A percentile compares a stretch with the other conserved stretches of the same genome.
Evolutionary conservation across 2,329 filamentous ascomycete species (phyloP).

Genomic region (Ophiocordyceps unilateralis): DNA sequence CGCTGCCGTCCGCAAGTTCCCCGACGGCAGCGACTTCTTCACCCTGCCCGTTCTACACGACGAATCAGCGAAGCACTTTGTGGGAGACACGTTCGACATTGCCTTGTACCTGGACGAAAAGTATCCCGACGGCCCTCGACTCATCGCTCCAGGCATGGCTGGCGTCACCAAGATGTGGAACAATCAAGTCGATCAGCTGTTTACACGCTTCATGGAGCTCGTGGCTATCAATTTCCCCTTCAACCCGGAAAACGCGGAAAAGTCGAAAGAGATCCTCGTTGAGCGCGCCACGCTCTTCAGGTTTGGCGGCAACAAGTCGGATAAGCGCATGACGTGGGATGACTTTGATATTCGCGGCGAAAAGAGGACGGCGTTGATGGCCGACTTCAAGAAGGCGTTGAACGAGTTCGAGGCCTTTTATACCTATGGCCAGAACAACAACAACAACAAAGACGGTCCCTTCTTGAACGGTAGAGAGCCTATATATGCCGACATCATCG

Average conservation of each 20-base stretch:
- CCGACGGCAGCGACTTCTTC: conserved; percentile 38
- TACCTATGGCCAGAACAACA: conserved; percentile 19
- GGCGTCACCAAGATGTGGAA: conserved; percentile 33
- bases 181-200: conserved; percentile 32
- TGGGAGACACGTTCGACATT: conserved; percentile 52
- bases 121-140: conserved; percentile 26
- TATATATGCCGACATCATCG: conserved; percentile 37
- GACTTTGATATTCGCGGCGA: conserved; percentile 21
- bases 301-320: neutral
- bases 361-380: conserved; percentile 18
- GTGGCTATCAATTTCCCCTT: conserved; percentile 26
- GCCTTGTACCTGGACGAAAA: conserved; percentile 38
- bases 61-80: conserved; percentile 14
- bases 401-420: conserved; percentile 20
- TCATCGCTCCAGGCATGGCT: conserved; percentile 29
- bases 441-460: conserved; percentile 23
- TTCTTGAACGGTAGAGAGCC: conserved; percentile 27
- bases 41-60: conserved; percentile 43
- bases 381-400: conserved; percentile 22
- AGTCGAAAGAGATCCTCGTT: conserved; percentile 27
- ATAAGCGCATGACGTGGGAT: conserved; percentile 18
- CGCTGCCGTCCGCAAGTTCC: conserved; percentile 32
- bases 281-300: conserved; percentile 19
- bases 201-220: conserved; percentile 27
- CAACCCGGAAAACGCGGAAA: conserved; percentile 28